Conservation (phyloP, 306 rosid genomes). For the Trifolium fragiferum region DNA sequence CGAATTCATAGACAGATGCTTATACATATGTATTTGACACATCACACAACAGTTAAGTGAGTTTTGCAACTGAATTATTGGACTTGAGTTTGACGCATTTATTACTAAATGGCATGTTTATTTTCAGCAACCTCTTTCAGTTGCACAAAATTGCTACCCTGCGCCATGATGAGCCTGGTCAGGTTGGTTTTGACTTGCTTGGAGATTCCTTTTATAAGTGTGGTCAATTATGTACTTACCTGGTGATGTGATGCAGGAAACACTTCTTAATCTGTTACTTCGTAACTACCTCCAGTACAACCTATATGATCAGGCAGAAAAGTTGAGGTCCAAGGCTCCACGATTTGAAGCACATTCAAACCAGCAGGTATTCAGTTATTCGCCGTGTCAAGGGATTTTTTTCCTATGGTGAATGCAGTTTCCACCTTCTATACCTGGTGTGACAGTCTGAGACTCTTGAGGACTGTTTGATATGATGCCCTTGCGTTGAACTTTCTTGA, state of each 20-base stretch:
- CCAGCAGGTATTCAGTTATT: conserved; percentile 72
- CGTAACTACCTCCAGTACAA: conserved; percentile 97
- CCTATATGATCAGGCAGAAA: conserved; percentile 93
- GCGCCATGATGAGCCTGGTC: conserved; percentile 97
- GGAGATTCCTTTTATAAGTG: neutral
- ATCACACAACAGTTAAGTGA: neutral
- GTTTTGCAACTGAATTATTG: neutral
- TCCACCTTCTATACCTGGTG: conserved; percentile 2
- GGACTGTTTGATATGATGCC: neutral
- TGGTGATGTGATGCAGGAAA: conserved; percentile 71
- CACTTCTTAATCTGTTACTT: conserved; percentile 89
- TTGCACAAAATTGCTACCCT: conserved; percentile 91
- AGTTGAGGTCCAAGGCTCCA: conserved; percentile 97
- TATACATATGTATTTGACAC: neutral
- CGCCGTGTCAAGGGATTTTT: neutral
- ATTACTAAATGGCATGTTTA: neutral
- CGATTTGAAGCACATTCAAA: conserved; percentile 98
- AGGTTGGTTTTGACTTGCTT: conserved; percentile 58
- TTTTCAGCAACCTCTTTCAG: conserved; percentile 79
- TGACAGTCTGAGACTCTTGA: neutral
- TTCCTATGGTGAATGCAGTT: neutral
- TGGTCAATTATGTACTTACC: conserved; percentile 36
- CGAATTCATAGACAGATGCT: neutral
- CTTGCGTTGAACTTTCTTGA: conserved; percentile 14
- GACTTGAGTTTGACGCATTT: neutral